Percentiles rank a stretch among this genome's conserved stretches.
Conservation (phyloP, 208 protist genomes). For the Leishmania turanica region DNA sequence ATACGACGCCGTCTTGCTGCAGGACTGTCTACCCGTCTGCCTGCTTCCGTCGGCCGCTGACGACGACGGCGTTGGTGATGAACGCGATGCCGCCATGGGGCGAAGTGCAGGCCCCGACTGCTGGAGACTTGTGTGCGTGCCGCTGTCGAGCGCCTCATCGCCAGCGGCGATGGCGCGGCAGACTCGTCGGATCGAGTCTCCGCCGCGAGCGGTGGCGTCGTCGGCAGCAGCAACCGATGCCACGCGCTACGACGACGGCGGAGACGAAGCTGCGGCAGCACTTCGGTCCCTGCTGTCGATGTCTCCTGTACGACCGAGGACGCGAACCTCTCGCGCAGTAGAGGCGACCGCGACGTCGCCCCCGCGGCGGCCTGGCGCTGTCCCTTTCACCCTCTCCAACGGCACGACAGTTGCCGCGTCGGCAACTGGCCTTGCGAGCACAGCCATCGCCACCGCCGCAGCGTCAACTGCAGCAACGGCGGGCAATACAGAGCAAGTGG, state of each 20-base stretch:
- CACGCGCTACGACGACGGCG: neutral
- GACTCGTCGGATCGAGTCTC: neutral
- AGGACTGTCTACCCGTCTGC: constrained; percentile 47
- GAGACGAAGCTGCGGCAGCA: neutral
- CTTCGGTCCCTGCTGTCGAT: constrained; percentile 11
- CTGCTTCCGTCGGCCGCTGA: constrained; percentile 27
- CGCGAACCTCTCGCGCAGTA: neutral
- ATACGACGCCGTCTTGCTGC: constrained; percentile 42
- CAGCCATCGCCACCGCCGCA: neutral
- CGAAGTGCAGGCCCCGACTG: neutral
- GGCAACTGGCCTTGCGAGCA: neutral
- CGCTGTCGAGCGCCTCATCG: constrained; percentile 4
- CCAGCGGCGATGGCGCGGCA: neutral
- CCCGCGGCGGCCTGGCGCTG: constrained; percentile 10
- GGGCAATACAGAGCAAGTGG: neutral
- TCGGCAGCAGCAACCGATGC: neutral
- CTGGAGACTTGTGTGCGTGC: constrained; percentile 25
- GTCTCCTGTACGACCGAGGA: neutral
- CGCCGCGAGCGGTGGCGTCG: neutral
- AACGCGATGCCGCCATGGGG: neutral
- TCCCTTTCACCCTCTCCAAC: constrained; percentile 17
- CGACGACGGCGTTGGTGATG: neutral
- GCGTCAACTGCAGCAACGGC: neutral
- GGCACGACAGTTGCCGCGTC: neutral
- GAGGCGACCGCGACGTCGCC: neutral